These are phyloP conservation scores for Alternaria arbusti DNA, from an alignment of 2,329 filamentous ascomycete species.

Conservation along the genomic window DNA sequence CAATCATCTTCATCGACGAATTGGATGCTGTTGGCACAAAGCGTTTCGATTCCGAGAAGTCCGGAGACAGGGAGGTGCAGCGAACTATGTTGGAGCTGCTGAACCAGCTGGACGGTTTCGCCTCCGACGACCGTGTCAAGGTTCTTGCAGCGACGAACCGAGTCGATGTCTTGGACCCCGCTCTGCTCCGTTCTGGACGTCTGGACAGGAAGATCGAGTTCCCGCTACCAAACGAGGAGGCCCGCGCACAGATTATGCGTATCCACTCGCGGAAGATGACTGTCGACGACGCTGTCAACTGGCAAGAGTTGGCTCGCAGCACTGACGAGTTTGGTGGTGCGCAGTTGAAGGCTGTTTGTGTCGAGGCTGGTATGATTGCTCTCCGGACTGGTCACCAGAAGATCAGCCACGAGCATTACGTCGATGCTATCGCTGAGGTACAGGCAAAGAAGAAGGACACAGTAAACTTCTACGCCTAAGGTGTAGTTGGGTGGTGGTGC, in stretches of 20 bases:
- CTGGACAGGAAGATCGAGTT: constrained; percentile 98
- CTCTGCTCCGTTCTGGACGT: constrained; percentile 87
- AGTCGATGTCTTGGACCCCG: constrained; percentile 91
- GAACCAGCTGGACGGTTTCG: constrained; percentile 98
- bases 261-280: constrained; percentile 99
- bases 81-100: constrained; percentile 98
- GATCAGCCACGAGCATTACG: constrained; percentile 97
- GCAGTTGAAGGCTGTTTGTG: constrained; percentile 97
- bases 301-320: constrained; percentile 91
- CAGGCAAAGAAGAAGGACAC: constrained; percentile 86
- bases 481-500: constrained; percentile 11
- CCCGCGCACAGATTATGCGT: constrained; percentile 92
- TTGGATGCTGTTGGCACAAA: constrained; percentile 98
- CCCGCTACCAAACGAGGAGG: constrained; percentile 96
- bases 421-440: constrained; percentile 96
- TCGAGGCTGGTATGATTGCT: constrained; percentile 99
- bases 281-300: constrained; percentile 91
- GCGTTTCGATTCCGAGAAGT: constrained; percentile 98
- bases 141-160: constrained; percentile 94
- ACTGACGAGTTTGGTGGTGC: constrained; percentile 98
- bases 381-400: constrained; percentile 92
- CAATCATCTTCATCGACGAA: constrained; percentile 99
- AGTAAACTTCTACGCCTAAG: constrained; percentile 53
- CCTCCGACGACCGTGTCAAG: constrained; percentile 95
- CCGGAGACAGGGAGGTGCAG: constrained; percentile 96